phyloP scores from a whole-genome alignment of 2,329 filamentous ascomycete genomes.

The Ophiostoma quercus region DNA sequence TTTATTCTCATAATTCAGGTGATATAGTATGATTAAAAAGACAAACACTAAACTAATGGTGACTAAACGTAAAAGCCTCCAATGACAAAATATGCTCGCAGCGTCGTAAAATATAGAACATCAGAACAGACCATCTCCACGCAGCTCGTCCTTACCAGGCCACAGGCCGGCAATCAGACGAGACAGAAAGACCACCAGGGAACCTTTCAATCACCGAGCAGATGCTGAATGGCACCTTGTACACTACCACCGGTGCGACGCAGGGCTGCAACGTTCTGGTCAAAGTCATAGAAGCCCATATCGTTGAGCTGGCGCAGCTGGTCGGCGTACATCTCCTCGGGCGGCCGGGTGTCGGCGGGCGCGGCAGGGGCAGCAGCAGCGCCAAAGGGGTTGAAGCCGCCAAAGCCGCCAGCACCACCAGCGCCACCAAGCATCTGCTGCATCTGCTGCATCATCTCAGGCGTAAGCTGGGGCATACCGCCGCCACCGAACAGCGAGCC shows the following conservation, averaged over 20 bases:
- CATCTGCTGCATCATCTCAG: slow-evolving; percentile 51
- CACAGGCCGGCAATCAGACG: neutral
- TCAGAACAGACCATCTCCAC: slow-evolving; percentile 4
- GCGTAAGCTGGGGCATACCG: slow-evolving; percentile 44
- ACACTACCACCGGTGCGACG: slow-evolving; percentile 88
- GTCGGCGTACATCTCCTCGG: slow-evolving; percentile 86
- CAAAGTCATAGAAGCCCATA: slow-evolving; percentile 98
- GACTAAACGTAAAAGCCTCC: neutral
- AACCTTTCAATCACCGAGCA: slow-evolving; percentile 43
- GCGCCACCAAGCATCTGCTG: slow-evolving; percentile 45
- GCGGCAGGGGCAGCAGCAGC: slow-evolving; percentile 14
- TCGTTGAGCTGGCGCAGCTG: slow-evolving; percentile 93
- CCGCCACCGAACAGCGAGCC: slow-evolving; percentile 44
- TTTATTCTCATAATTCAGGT: neutral
- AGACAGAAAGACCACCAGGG: no score
- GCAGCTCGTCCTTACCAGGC: neutral
- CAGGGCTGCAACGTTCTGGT: slow-evolving; percentile 82
- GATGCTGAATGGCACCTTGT: slow-evolving; percentile 79
- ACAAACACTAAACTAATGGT: neutral
- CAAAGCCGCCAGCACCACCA: slow-evolving; percentile 31
- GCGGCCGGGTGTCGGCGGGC: slow-evolving; percentile 76
- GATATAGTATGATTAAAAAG: neutral
- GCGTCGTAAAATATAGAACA: neutral
- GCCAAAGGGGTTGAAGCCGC: slow-evolving; percentile 14
- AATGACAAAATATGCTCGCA: neutral